Conservation (phyloP, 257 asterid genomes). For the Forsythia suspensa region DNA sequence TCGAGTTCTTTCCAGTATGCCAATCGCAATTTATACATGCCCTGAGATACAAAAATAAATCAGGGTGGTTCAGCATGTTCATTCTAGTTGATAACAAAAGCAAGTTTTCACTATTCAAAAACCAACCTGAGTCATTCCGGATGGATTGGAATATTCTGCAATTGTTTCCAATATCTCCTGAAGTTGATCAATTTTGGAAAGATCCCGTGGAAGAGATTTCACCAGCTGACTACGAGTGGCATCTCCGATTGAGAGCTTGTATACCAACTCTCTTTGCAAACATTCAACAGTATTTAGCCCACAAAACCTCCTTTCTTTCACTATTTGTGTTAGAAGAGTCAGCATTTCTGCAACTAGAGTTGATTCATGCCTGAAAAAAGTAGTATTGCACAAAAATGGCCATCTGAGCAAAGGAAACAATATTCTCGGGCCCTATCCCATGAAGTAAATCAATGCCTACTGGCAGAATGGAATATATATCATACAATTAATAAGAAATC, state of each 20-base stretch:
- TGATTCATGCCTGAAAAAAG: conserved; percentile 79
- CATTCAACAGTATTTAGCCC: conserved; percentile 81
- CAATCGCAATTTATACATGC: conserved; percentile 76
- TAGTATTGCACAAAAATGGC: conserved; percentile 12
- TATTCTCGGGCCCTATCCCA: conserved; percentile 7
- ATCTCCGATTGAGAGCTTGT: conserved; percentile 82
- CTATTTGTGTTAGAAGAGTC: conserved; percentile 78
- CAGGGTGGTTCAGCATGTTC: conserved; percentile 9
- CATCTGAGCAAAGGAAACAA: not conserved
- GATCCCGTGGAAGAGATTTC: conserved; percentile 88
- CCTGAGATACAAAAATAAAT: conserved; percentile 50
- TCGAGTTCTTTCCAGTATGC: conserved; percentile 88
- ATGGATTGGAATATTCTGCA: conserved; percentile 90
- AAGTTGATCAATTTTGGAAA: conserved; percentile 70
- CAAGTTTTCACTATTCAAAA: conserved; percentile 11
- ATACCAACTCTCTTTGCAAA: conserved; percentile 76
- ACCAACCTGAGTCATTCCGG: conserved; percentile 93
- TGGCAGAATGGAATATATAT: not conserved
- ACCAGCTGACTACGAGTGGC: conserved; percentile 94
- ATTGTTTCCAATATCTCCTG: conserved; percentile 77
- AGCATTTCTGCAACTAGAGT: conserved; percentile 83
- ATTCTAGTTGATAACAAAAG: conserved; percentile 4
- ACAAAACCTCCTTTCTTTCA: conserved; percentile 89
- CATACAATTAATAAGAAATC: too few species aligned
- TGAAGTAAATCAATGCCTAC: not conserved